Evolutionary conservation across 345 rosid species (phyloP), one percentile per base, ranked within the genome.

Genomic region (Hirschfeldia incana): DNA sequence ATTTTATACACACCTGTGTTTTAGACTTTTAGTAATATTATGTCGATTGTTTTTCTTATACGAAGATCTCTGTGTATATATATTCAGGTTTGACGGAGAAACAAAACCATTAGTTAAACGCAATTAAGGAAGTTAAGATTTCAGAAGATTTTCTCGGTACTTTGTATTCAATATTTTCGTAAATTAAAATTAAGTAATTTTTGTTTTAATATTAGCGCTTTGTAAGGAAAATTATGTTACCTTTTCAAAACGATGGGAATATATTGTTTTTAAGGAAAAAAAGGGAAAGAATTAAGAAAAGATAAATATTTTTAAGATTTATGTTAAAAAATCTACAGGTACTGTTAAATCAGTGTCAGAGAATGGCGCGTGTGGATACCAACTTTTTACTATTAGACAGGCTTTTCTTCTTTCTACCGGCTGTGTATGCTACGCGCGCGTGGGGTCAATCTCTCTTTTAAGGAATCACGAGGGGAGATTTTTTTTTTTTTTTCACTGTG

Each of bases 321-420:
- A 76, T 76, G 74, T 49, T 0, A 13, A 74, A 13, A 76, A 69
- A 69, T 69, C 69, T 32, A 59, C 62, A 69, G 1, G 64, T 78
- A 67, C 82, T 79, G 82, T 79, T 73, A 67, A 73, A 79, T 79
- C 77, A 73, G 74, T 67, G 78, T 79, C 73, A 79, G 78, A 73
- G 64, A 30, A 78, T 77, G 61, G 77, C 67, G 76, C 76, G 76
- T 72, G 76, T 72, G 67, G 11, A 36, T 65, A 72, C 76, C 76
- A 64, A 39, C 81, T 78, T 61, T 69, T 4, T 44, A n/a, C n/a
- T n/a, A 42, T 29, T 13, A 27, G 69, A 69, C 74, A 44, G 69
- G 37, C 6, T 69, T 76, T 58, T 44, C 17, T 42, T 12, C 10
- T 9, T 28, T 61, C 15, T 3, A 44, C 8, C 67, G 57, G 57